Percentiles rank a stretch among this genome's conserved stretches.
Evolutionary conservation across 164 flowering plant species (phyloP).

Genomic region (Vitis cinerea): DNA sequence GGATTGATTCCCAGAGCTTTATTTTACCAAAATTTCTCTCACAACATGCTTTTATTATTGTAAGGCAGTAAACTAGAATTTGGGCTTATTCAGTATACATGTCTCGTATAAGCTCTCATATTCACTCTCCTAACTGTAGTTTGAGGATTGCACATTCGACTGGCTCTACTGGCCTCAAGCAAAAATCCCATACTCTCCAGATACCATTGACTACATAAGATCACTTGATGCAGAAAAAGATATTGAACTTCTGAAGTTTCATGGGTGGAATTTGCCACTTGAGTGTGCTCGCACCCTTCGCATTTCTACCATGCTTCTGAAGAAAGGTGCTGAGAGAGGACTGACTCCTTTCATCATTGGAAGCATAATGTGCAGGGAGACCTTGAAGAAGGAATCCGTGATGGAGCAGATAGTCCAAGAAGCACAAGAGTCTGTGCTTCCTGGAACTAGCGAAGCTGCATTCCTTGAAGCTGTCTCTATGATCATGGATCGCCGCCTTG

Average conservation of each 20-base stretch:
- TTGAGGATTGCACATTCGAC: conserved; percentile 50
- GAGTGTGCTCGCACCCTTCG: conserved; percentile 33
- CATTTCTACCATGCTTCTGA: conserved; percentile 50
- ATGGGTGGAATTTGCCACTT: conserved; percentile 41
- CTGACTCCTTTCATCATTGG: conserved; percentile 41
- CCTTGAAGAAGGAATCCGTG: conserved; percentile 28
- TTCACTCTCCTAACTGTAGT: conserved; percentile 21
- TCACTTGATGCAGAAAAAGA: conserved; percentile 42
- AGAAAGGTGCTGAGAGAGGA: conserved; percentile 45
- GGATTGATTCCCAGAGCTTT: no score
- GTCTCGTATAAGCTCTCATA: not conserved
- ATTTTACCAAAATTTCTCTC: no score
- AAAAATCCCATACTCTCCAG: conserved; percentile 28
- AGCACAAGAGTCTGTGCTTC: conserved; percentile 32
- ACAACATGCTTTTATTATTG: no score
- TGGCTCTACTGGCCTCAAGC: conserved; percentile 60
- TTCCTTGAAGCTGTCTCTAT: conserved; percentile 29
- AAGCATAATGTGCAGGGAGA: conserved; percentile 47
- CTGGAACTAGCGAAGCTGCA: conserved; percentile 29
- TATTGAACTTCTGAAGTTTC: conserved; percentile 33
- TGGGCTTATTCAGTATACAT: not conserved
- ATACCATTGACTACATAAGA: conserved; percentile 30
- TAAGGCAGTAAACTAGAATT: not conserved
- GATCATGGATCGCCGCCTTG: conserved; percentile 35
- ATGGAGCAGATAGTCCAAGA: conserved; percentile 37